Evolutionary conservation across 179 eudicot species (phyloP), one percentile per base, ranked within the genome.

Genomic region (Silene noctiflora): DNA sequence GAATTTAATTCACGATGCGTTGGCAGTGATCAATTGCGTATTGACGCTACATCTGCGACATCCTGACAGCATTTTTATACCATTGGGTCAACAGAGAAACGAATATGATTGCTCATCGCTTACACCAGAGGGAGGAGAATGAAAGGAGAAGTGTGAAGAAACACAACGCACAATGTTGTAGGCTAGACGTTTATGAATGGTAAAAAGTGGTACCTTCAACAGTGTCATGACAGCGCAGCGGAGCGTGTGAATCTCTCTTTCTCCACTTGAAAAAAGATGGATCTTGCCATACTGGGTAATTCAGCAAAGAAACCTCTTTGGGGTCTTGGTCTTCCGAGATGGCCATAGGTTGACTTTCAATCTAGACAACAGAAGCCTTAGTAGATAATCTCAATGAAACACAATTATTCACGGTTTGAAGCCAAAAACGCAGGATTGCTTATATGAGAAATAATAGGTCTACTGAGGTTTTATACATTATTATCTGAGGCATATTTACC

Each of bases 241-340:
- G 86, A 78, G 91, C 96, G 85, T 95, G 99, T 56, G 96, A 81
- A 74, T 92, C 99, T 86, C 97, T 89, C 91, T 95, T 95, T 79
- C 90, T 87, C 97, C 96, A 95, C 85, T 95, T 92, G 79, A 91
- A 79, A 74, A 95, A 84, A 4, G 96, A 80, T 74, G 86, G 97
- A 87, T 95, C 94, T 83, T 92, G 88, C 97, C 97, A 95, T 48
- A 81, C 89, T 83, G 85, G 85, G 73, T 88, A 81, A 63, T 78
- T 85, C 76, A 89, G 72, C 66, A 90, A 80, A 51, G 80, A 78
- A 84, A 76, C 81, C 80, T 83, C 79, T 82, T 71, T 16, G 5
- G 61, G 1, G 14, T 71, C 74, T 71, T 83, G 86, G 79, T 81
- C 78, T 68, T 81, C 74, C 77, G 78, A 44, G 67, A 88, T 84